These are phyloP conservation scores for Sugiyamaella marilandica DNA, from an alignment of 805 yeast genomes.

Conservation along the genomic window DNA sequence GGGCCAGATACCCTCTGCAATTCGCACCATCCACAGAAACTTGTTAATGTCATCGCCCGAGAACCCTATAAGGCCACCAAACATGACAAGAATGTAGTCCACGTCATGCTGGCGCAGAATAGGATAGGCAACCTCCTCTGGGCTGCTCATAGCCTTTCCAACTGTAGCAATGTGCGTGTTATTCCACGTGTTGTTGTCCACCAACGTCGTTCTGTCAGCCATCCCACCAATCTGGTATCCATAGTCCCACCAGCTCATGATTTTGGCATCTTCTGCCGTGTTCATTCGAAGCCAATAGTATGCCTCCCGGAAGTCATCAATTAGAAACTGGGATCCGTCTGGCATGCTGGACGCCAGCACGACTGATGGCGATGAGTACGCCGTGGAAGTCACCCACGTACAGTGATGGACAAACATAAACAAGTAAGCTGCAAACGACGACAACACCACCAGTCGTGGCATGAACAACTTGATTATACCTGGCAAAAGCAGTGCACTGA, in stretches of 20 bases:
- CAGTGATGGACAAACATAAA: slow-evolving; percentile 84
- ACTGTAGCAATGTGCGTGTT: slow-evolving; percentile 99
- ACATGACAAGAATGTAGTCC: slow-evolving; percentile 86
- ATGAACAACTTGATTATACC: slow-evolving; percentile 28
- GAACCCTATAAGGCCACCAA: slow-evolving; percentile 91
- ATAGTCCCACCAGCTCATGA: slow-evolving; percentile 99
- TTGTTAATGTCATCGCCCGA: slow-evolving; percentile 96
- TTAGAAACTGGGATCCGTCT: slow-evolving; percentile 78
- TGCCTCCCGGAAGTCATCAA: slow-evolving; percentile 98
- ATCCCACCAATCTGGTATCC: slow-evolving; percentile 99
- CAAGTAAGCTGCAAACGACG: slow-evolving; percentile 69
- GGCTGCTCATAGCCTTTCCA: slow-evolving; percentile 93
- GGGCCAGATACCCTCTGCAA: slow-evolving; percentile 99
- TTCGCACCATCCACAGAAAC: slow-evolving; percentile 98
- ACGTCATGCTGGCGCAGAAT: slow-evolving; percentile 88
- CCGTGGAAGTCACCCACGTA: slow-evolving; percentile 94
- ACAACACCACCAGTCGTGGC: slow-evolving; percentile 59
- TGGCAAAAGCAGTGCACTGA: slow-evolving; percentile 19
- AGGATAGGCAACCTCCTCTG: slow-evolving; percentile 83
- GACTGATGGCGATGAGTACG: slow-evolving; percentile 96
- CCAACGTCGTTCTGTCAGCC: slow-evolving; percentile 98
- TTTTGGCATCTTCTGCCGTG: slow-evolving; percentile 91
- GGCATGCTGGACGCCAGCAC: slow-evolving; percentile 79
- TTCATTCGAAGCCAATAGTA: slow-evolving; percentile 99
- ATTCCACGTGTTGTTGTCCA: slow-evolving; percentile 99